These are phyloP conservation scores for Gossypium trilobum DNA, from an alignment of 441 rosid species.

Conservation along the genomic window DNA sequence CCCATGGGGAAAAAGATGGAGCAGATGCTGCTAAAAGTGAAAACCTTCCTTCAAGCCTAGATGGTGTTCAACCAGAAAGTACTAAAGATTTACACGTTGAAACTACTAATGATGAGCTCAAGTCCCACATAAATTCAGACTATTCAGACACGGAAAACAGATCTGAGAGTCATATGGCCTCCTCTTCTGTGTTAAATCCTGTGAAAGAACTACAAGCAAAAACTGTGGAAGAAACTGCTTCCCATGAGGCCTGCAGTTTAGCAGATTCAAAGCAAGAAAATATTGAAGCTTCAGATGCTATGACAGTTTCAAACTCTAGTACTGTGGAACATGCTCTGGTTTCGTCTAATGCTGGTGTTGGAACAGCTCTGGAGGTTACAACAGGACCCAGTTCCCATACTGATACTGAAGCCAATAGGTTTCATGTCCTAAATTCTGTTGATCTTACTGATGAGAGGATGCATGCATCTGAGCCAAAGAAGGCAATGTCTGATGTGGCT, in stretches of 20 bases:
- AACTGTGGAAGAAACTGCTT: conserved; percentile 23
- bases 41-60: conserved; percentile 29
- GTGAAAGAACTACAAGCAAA: conserved; percentile 25
- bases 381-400: conserved; percentile 26
- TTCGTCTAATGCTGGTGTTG: conserved; percentile 33
- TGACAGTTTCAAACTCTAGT: conserved; percentile 31
- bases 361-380: conserved; percentile 25
- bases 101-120: conserved; percentile 23
- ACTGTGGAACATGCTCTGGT: conserved; percentile 33
- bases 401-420: conserved; percentile 33
- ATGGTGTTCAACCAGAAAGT: conserved; percentile 29
- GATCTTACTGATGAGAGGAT: conserved; percentile 24
- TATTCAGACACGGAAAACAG: conserved; percentile 25
- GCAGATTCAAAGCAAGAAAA: conserved; percentile 28
- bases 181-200: conserved; percentile 31
- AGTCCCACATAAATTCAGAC: conserved; percentile 19
- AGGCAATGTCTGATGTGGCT: conserved; percentile 23
- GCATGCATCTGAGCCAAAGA: conserved; percentile 29
- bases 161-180: conserved; percentile 26
- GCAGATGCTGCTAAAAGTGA: conserved; percentile 30
- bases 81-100: conserved; percentile 31
- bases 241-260: conserved; percentile 27
- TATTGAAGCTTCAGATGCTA: conserved; percentile 35
- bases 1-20: conserved; percentile 28
- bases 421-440: conserved; percentile 17